Percentiles rank a stretch among this genome's conserved stretches.
Evolutionary conservation across 805 yeast genomes (phyloP).

Genomic region (Teunomyces lycoperdinae): DNA sequence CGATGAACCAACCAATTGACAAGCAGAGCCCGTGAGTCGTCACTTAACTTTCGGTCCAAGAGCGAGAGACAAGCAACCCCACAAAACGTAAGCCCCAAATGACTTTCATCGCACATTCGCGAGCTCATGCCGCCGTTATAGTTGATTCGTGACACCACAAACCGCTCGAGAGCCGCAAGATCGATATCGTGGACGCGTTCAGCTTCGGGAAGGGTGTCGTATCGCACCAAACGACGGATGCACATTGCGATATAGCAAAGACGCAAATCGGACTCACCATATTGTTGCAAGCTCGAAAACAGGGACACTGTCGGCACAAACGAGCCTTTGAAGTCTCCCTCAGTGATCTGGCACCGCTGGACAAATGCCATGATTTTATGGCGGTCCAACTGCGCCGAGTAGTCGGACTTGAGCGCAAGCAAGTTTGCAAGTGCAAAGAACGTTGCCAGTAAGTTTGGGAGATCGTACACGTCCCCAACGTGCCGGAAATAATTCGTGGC

Average conservation of each 20-base stretch:
- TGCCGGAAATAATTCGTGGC: slow-evolving; percentile 50
- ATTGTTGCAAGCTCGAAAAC: slow-evolving; percentile 13
- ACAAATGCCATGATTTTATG: slow-evolving; percentile 59
- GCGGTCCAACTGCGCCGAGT: slow-evolving; percentile 27
- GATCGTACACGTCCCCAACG: slow-evolving; percentile 40
- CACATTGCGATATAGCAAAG: slow-evolving; percentile 71
- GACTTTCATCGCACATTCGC: slow-evolving; percentile 56
- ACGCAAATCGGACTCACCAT: slow-evolving; percentile 73
- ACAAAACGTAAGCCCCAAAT: slow-evolving; percentile 86
- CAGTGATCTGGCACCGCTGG: slow-evolving; percentile 49
- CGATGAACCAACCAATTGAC: slow-evolving; percentile 58
- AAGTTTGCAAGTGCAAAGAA: slow-evolving; percentile 66
- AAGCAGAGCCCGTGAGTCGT: slow-evolving; percentile 3
- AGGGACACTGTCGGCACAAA: slow-evolving; percentile 32
- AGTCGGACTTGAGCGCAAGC: slow-evolving; percentile 47
- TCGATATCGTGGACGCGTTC: slow-evolving; percentile 41
- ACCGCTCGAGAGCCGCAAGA: slow-evolving; percentile 33
- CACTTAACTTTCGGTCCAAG: slow-evolving; percentile 16
- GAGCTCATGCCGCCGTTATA: slow-evolving; percentile 76
- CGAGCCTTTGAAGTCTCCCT: slow-evolving; percentile 31
- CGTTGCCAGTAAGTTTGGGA: slow-evolving; percentile 71
- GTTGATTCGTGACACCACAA: slow-evolving; percentile 25
- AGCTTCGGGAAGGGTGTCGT: slow-evolving; percentile 23
- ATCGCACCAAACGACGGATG: slow-evolving; percentile 51
- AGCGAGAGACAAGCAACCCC: slow-evolving; percentile 63